Evolutionary conservation across 2,329 filamentous ascomycete genomes (phyloP).

Genomic region (Dactylellina leptospora): DNA sequence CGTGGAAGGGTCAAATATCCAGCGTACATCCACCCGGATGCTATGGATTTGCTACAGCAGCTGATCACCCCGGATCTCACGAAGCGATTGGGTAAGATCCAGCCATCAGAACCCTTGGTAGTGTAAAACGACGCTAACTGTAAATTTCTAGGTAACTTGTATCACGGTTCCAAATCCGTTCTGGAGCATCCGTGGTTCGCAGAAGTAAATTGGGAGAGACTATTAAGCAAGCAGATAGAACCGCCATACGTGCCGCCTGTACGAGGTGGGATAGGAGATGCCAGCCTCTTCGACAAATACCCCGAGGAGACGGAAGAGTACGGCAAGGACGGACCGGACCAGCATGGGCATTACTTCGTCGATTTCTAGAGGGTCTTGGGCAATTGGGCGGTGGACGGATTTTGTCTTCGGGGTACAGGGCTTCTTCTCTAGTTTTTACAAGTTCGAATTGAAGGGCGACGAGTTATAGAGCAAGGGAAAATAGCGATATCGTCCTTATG

Average conservation of each 20-base stretch:
- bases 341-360: conserved; percentile 75
- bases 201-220: conserved; percentile 95
- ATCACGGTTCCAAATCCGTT: conserved; percentile 87
- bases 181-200: conserved; percentile 97
- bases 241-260: conserved; percentile 97
- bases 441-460: not conserved
- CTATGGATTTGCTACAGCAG: conserved; percentile 88
- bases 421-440: not conserved
- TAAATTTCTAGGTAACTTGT: conserved; percentile 74
- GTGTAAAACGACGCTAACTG: not conserved
- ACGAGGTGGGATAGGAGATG: conserved; percentile 89
- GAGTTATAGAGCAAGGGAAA: not conserved
- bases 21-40: conserved; percentile 91
- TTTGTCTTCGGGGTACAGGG: not conserved
- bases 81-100: conserved; percentile 71
- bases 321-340: conserved; percentile 64
- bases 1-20: conserved; percentile 96
- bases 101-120: not conserved
- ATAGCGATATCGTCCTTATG: conserved; percentile 18
- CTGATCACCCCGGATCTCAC: conserved; percentile 95
- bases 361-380: conserved; percentile 69
- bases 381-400: conserved; percentile 3
- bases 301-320: conserved; percentile 96
- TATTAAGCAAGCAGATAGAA: conserved; percentile 96
- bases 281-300: conserved; percentile 97